Conservation (phyloP, 257 asterid genomes). For the Galeopsis tetrahit region DNA sequence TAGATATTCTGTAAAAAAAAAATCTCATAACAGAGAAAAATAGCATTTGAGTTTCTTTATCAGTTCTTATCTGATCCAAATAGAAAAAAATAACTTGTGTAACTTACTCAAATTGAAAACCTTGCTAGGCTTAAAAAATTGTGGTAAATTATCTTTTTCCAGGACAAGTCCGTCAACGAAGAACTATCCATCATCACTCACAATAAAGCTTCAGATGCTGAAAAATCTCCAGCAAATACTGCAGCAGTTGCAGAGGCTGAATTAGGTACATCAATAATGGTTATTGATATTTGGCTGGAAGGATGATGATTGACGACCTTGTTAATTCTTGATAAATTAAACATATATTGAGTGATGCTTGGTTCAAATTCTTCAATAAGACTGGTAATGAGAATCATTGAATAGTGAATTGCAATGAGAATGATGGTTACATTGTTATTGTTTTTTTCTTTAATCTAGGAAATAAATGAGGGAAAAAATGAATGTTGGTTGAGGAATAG, state of each 20-base stretch:
- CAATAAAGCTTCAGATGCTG: slow-evolving; percentile 12
- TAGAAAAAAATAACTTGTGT: not conserved
- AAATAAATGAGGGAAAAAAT: too few species aligned
- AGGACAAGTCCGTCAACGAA: slow-evolving; percentile 29
- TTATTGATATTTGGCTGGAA: not conserved
- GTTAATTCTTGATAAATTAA: not conserved
- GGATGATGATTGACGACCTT: not conserved
- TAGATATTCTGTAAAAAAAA: not conserved
- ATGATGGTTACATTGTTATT: too few species aligned
- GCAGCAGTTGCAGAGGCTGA: slow-evolving; percentile 13
- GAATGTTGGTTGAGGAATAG: too few species aligned
- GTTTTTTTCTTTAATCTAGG: too few species aligned
- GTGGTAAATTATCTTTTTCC: slow-evolving; percentile 1
- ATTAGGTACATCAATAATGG: slow-evolving; percentile 22
- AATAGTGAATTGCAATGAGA: too few species aligned
- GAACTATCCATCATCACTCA: not conserved
- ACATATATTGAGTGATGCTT: too few species aligned
- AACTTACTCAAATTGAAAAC: not conserved
- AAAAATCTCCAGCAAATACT: not conserved
- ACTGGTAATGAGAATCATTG: too few species aligned
- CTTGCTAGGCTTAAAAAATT: not conserved
- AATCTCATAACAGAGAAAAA: not conserved
- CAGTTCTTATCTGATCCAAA: not conserved
- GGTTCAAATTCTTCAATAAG: too few species aligned
- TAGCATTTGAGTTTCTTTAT: not conserved